Evolutionary conservation across 1,284 basidiomycete species (phyloP), one percentile per base, ranked within the genome.

Genomic region (Cryptococcus sp.): DNA sequence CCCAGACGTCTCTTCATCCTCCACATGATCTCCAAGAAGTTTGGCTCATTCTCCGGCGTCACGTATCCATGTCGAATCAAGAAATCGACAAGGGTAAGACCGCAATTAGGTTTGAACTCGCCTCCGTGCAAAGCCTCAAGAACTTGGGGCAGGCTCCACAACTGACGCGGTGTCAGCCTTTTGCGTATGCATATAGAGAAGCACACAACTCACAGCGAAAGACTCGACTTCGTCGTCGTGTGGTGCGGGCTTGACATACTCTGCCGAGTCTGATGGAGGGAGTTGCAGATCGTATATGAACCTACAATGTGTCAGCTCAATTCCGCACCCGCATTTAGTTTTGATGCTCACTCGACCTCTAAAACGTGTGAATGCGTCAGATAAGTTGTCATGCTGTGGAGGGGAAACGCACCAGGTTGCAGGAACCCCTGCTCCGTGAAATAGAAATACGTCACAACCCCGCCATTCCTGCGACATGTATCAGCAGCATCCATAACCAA

Each of bases 191-290:
- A 35, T 10, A 50, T 23, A 20, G n/a, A 23, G 1, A 39, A 17
- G 4, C 3, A 13, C 35, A 17, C 13, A 11, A 64, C 72, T 58
- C 50, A 77, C 72, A 19, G 63, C 59, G 27, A 67, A 67, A 88
- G 86, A 88, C 72, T 96, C 92, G 5, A 97, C 94, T 75, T 98
- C 95, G 35, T 90, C 93, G 66, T 98, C 95, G 41, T 86, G 82
- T 0, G 93, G 93, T 49, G 81, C 82, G 0, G 91, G 90, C 44
- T 64, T 56, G 53, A 83, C 79, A 62, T 90, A 77, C 40, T 76
- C 73, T 13, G 70, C 41, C 15, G 70, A 73, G 23, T 82, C 70
- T 48, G 78, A 80, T 2, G 81, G 61, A 0, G 90, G 90, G 25
- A 93, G 82, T 47, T 80, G 76, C 53, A 95, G 80, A 68, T 94